These are phyloP conservation scores for Trifolium subterraneum DNA, from an alignment of 306 rosid genomes.

Conservation along the genomic window DNA sequence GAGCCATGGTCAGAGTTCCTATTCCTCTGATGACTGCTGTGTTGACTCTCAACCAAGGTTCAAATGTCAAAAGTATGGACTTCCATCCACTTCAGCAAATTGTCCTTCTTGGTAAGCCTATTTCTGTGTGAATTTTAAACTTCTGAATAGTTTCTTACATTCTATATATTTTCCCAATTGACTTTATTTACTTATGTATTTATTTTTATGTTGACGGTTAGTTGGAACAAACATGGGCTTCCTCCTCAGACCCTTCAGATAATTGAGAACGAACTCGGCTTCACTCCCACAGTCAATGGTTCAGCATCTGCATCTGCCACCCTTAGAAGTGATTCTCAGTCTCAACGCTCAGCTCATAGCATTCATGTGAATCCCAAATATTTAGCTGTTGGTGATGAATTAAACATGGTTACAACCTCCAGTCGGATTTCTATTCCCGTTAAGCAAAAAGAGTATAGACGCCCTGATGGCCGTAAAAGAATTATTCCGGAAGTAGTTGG, in stretches of 20 bases:
- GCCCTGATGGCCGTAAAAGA: conserved; percentile 97
- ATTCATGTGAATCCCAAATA: conserved; percentile 98
- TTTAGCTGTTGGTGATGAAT: conserved; percentile 67
- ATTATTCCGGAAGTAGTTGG: conserved; percentile 99
- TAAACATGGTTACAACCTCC: conserved; percentile 64
- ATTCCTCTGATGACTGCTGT: conserved; percentile 82
- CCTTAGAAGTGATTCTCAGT: conserved; percentile 79
- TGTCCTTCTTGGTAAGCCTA: conserved; percentile 84
- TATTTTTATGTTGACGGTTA: conserved; percentile 47
- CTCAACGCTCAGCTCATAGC: conserved; percentile 86
- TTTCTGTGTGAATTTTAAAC: conserved; percentile 15
- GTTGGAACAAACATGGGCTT: conserved; percentile 95
- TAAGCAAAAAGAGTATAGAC: conserved; percentile 95
- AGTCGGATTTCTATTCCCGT: conserved; percentile 79
- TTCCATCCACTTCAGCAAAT: conserved; percentile 92
- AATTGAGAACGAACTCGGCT: conserved; percentile 91
- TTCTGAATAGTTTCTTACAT: conserved; percentile 14
- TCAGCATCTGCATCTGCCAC: conserved; percentile 65
- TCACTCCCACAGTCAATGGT: conserved; percentile 67
- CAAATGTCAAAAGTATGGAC: conserved; percentile 90
- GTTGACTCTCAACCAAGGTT: conserved; percentile 76
- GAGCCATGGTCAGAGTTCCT: conserved; percentile 92
- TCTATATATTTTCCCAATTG: conserved; percentile 26
- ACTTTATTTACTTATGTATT: conserved; percentile 15
- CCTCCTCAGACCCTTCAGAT: conserved; percentile 83